Percentiles rank a stretch among this genome's conserved stretches.
Evolutionary conservation across 257 asterid genomes (phyloP).

Genomic region (Petrea volubilis): DNA sequence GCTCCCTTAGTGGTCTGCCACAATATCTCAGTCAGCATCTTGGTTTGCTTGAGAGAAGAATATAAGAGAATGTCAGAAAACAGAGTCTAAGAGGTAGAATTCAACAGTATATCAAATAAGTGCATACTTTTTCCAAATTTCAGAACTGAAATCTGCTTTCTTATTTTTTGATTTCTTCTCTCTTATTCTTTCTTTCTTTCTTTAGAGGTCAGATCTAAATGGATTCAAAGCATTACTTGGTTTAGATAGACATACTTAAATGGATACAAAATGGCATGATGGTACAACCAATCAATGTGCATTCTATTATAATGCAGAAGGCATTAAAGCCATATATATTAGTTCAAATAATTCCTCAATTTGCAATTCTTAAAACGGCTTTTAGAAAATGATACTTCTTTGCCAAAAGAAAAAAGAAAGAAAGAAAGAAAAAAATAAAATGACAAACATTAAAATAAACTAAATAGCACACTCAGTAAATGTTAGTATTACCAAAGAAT

Average conservation of each 20-base stretch:
- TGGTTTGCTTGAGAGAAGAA: background rate
- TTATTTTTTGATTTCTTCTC: no score
- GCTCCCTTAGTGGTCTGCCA: background rate
- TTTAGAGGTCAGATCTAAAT: no score
- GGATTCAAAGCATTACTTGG: no score
- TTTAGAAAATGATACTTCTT: no score
- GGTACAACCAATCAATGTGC: background rate
- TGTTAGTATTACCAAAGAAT: background rate
- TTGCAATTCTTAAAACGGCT: background rate
- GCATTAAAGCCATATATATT: background rate
- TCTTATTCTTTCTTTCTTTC: background rate
- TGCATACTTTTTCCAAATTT: background rate
- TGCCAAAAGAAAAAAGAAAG: no score
- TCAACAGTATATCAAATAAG: background rate
- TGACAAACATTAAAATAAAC: background rate
- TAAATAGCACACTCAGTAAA: background rate
- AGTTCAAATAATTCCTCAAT: background rate
- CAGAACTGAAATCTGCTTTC: background rate
- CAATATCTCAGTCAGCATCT: conserved; percentile 13
- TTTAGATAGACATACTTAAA: background rate
- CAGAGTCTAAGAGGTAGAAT: background rate
- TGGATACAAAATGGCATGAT: background rate
- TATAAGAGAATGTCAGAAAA: background rate
- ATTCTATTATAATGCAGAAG: background rate
- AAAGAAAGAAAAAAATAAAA: background rate